Evolutionary conservation across 352 stramenopile genomes (phyloP).

Genomic region (Pilasporangium apinafurcum): DNA sequence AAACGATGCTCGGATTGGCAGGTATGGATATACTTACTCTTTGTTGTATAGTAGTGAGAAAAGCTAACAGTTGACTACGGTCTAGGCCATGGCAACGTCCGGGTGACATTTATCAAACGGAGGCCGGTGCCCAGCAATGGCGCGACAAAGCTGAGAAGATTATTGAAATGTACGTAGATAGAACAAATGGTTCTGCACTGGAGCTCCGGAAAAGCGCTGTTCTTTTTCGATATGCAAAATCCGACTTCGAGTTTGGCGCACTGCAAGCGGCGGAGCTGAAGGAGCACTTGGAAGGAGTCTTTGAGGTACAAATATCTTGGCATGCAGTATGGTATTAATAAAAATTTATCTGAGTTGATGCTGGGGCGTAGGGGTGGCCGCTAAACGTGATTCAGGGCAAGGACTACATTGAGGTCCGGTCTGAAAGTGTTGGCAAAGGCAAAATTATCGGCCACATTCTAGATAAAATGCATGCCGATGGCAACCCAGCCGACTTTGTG

Average conservation of each 20-base stretch:
- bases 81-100: conserved; percentile 56
- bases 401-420: conserved; percentile 98
- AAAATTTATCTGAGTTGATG: too few relatives aligned
- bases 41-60: neutral
- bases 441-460: conserved; percentile 93
- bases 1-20: conserved; percentile 57
- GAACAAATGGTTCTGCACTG: conserved; percentile 97
- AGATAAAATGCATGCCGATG: conserved; percentile 51
- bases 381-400: conserved; percentile 83
- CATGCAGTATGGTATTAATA: too few relatives aligned
- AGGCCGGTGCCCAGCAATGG: conserved; percentile 81
- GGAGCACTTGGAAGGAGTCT: conserved; percentile 93
- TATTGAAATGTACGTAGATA: conserved; percentile 97
- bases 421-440: conserved; percentile 96
- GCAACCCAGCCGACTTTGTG: conserved; percentile 91
- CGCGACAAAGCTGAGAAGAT: conserved; percentile 92
- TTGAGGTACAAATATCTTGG: conserved; percentile 41
- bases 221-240: conserved; percentile 98
- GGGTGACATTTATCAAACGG: conserved; percentile 50
- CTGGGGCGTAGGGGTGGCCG: conserved; percentile 57
- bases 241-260: conserved; percentile 97
- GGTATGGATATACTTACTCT: conserved; percentile 5
- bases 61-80: too few relatives aligned
- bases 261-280: conserved; percentile 97
- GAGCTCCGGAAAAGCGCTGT: conserved; percentile 97